phyloP scores from a whole-genome alignment of 805 yeast genomes.

The Metschnikowia amazonensis region DNA sequence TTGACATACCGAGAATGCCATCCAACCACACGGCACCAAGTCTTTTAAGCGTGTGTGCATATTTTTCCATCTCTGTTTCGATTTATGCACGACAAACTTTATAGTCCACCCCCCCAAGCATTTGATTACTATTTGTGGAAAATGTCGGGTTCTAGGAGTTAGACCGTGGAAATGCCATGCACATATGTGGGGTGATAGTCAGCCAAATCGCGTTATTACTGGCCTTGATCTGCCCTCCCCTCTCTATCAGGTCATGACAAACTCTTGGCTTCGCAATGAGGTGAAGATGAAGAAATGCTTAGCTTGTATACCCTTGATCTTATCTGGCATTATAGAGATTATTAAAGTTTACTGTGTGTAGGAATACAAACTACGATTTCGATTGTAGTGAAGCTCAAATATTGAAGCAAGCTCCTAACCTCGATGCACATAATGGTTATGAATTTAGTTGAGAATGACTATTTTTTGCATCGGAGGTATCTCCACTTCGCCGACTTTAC shows the following conservation, averaged over 20 bases:
- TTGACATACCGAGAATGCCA: background rate
- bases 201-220: background rate
- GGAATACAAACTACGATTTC: background rate
- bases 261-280: background rate
- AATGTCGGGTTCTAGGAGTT: background rate
- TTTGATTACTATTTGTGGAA: background rate
- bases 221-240: background rate
- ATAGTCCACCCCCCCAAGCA: background rate
- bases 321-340: too few relatives aligned
- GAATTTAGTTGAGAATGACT: background rate
- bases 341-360: too few relatives aligned
- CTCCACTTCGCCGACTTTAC: background rate
- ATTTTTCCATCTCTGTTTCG: background rate
- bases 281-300: background rate
- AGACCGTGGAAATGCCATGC: background rate
- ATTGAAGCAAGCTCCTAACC: background rate
- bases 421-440: background rate
- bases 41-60: background rate
- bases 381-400: background rate
- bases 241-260: background rate
- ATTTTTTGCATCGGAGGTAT: background rate
- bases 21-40: conserved; percentile 1
- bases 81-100: background rate
- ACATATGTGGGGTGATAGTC: background rate
- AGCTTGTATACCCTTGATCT: too few relatives aligned